Evolutionary conservation across 148 eudicot genomes (phyloP), one percentile per base, ranked within the genome.

Genomic region (Rhododendron vialii): DNA sequence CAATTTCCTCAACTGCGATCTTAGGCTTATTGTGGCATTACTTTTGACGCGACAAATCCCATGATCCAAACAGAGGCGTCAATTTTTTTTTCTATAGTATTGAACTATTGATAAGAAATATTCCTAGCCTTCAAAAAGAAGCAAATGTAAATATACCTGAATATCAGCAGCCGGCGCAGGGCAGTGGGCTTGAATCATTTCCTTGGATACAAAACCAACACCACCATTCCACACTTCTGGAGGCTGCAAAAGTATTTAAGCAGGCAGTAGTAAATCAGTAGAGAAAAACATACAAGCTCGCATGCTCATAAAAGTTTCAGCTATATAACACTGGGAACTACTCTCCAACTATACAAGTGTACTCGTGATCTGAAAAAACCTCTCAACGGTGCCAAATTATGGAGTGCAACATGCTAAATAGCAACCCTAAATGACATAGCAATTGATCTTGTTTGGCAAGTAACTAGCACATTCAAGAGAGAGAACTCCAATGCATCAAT

Each of bases 151-250:
- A 38, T 74, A 7, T 88, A 96, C 99, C 94, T 90, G 89, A 55
- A 96, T 90, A 88, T 96, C 98, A 17, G 91, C 73, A 65, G 97
- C 93, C 7, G 98, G 98, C 51, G 96, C 85, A 80, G 97, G 99
- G 85, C 94, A 94, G 88, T 94, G 88, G 61, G 93, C 91, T 90
- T 96, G 89, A 88, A 96, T 96, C 95, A 95, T 96, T 87, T 95
- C 99, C 89, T 94, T 93, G 86, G 94, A 88, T 33, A 96, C 95
- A 76, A 94, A 95, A 28, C 99, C 99, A 51, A 94, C 96, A 75
- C 99, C 98, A 78, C 98, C 98, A 79, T 92, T 87, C 99, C 99
- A 96, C 83, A 67, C 89, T 84, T 94, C 97, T 20, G 98, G 98
- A 84, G 99, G 98, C 99, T 96, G 92, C 82, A 89, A 9, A 88